Evolutionary conservation across 768 basidiomycete species (phyloP).

Genomic region (Xerocomus spinulosus): DNA sequence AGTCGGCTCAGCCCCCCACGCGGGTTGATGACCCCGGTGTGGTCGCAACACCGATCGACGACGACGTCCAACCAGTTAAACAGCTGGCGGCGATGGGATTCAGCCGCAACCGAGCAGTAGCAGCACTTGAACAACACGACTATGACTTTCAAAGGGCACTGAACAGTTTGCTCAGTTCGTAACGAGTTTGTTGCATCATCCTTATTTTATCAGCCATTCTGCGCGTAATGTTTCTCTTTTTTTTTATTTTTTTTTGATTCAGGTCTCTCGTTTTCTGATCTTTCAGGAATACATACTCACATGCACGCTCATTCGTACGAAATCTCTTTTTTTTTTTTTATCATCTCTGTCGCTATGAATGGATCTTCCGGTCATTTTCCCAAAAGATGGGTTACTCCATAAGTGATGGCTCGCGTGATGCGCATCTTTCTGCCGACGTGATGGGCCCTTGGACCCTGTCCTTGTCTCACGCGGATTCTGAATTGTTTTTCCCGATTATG

Average conservation of each 20-base stretch:
- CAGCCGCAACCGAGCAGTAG: slow-evolving; percentile 72
- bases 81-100: slow-evolving; percentile 90
- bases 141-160: slow-evolving; percentile 80
- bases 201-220: slow-evolving; percentile 19
- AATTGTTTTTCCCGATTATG: slow-evolving; percentile 13
- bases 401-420: neutral
- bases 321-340: neutral
- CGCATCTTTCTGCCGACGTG: no score
- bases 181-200: slow-evolving; percentile 11
- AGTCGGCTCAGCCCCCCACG: slow-evolving; percentile 33
- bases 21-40: slow-evolving; percentile 42
- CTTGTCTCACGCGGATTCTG: slow-evolving; percentile 12
- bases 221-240: slow-evolving; percentile 14
- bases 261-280: slow-evolving; percentile 18
- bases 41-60: slow-evolving; percentile 52
- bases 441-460: neutral
- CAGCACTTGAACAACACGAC: slow-evolving; percentile 76
- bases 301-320: slow-evolving; percentile 29
- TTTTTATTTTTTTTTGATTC: neutral
- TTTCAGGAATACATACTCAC: slow-evolving; percentile 26
- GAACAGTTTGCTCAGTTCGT: slow-evolving; percentile 59
- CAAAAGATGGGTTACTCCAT: slow-evolving; percentile 1
- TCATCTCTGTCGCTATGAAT: slow-evolving; percentile 5
- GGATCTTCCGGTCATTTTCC: slow-evolving; percentile 13
- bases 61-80: slow-evolving; percentile 73